Percentiles rank a stretch among this genome's conserved stretches.
Evolutionary conservation across 345 rosid species (phyloP).

Genomic region (Leavenworthia alabamica): DNA sequence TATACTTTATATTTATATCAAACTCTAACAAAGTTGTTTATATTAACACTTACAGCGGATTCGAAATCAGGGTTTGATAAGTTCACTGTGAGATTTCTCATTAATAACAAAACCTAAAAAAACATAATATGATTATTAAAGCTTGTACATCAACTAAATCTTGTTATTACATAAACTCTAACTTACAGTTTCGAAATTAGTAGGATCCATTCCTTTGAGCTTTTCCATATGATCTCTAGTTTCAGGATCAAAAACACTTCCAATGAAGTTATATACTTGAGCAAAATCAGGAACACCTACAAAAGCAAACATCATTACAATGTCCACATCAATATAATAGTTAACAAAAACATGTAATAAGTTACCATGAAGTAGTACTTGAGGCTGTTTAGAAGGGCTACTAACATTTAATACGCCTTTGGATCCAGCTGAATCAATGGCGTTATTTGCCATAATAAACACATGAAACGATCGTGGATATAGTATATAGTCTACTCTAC

Average conservation of each 20-base stretch:
- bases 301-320: conserved; percentile 2
- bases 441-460: conserved; percentile 56
- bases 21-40: neutral
- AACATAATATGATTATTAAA: neutral
- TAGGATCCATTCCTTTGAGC: conserved; percentile 97
- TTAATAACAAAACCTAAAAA: conserved; percentile 79
- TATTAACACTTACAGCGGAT: conserved; percentile 61
- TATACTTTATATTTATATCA: too few relatives aligned
- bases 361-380: conserved; percentile 58
- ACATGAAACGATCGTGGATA: conserved; percentile 45
- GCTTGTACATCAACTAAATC: neutral
- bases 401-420: conserved; percentile 46
- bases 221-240: conserved; percentile 58
- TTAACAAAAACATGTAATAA: neutral
- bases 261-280: conserved; percentile 88
- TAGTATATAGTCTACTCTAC: conserved; percentile 25
- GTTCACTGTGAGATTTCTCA: conserved; percentile 83
- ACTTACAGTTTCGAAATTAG: conserved; percentile 89
- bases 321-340: neutral
- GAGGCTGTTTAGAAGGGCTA: conserved; percentile 46
- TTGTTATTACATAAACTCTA: neutral
- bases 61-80: conserved; percentile 81
- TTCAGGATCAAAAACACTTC: conserved; percentile 84
- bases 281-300: conserved; percentile 83
- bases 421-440: conserved; percentile 95